Evolutionary conservation across 1,284 basidiomycete species (phyloP).

Genomic region (Xanthoconium separans): DNA sequence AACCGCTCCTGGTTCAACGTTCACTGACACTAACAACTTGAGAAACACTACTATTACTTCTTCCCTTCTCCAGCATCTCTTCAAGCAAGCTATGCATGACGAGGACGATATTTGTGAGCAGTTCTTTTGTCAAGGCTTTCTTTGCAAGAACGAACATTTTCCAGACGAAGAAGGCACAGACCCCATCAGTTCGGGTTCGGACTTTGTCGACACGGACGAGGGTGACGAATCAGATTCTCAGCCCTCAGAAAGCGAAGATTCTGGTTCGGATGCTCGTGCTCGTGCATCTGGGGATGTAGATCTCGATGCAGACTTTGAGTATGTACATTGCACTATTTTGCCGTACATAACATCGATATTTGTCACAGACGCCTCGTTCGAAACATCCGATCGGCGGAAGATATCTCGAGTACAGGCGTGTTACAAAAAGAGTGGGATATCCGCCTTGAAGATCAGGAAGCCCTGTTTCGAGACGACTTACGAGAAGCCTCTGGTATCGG

Average conservation of each 20-base stretch:
- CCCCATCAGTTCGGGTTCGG: slow-evolving; percentile 5
- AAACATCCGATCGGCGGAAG: slow-evolving; percentile 28
- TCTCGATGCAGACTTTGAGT: slow-evolving; percentile 33
- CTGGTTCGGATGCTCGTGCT: slow-evolving; percentile 5
- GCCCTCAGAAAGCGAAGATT: slow-evolving; percentile 24
- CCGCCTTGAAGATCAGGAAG: slow-evolving; percentile 56
- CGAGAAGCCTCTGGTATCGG: slow-evolving; percentile 65
- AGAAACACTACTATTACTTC: neutral
- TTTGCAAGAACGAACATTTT: slow-evolving; percentile 5
- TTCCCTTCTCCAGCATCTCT: neutral
- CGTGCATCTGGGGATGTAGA: slow-evolving; percentile 12
- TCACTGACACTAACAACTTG: too few species aligned
- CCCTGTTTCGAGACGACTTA: slow-evolving; percentile 67
- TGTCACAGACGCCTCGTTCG: slow-evolving; percentile 22
- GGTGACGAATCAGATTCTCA: slow-evolving; percentile 22
- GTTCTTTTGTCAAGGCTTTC: neutral
- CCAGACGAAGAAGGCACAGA: slow-evolving; percentile 9
- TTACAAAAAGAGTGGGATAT: slow-evolving; percentile 32
- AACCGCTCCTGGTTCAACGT: too few species aligned
- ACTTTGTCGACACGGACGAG: slow-evolving; percentile 6
- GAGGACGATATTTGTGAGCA: slow-evolving; percentile 23
- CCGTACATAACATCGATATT: neutral
- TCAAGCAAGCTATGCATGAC: slow-evolving; percentile 17
- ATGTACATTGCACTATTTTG: neutral
- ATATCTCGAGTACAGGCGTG: slow-evolving; percentile 22